Percentiles rank a stretch among this genome's conserved stretches.
phyloP scores from a whole-genome alignment of 768 basidiomycete genomes.

The Cyathus striatus region DNA sequence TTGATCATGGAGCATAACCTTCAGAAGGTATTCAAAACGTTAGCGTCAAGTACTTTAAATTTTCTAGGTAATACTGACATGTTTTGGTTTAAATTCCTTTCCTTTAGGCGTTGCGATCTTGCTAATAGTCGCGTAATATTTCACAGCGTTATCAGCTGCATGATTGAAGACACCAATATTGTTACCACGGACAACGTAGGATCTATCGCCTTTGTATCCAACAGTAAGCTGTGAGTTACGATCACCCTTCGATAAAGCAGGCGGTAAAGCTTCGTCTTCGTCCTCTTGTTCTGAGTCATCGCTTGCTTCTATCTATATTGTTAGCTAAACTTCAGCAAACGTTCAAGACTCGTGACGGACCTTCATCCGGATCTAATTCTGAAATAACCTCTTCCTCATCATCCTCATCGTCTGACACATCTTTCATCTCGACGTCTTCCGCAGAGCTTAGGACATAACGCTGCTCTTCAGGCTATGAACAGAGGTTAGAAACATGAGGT shows the following conservation, averaged over 20 bases:
- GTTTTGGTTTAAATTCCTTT: conserved; percentile 77
- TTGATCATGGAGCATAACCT: conserved; percentile 97
- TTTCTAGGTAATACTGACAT: conserved; percentile 47
- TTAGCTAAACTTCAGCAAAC: conserved; percentile 1
- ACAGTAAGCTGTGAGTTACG: conserved; percentile 88
- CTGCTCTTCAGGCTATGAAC: conserved; percentile 71
- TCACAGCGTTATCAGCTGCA: conserved; percentile 61
- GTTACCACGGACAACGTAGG: conserved; percentile 88
- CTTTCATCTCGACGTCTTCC: conserved; percentile 88
- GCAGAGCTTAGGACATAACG: conserved; percentile 73
- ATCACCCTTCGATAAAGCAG: conserved; percentile 45
- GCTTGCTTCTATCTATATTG: conserved; percentile 29
- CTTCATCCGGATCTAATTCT: conserved; percentile 62
- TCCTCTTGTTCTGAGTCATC: conserved; percentile 43
- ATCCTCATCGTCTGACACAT: conserved; percentile 67
- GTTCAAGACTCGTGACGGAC: conserved; percentile 23
- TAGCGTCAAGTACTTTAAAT: neutral
- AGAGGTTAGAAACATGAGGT: conserved; percentile 1
- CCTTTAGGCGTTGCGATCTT: conserved; percentile 78
- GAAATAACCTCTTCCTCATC: conserved; percentile 75
- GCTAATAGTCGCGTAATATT: conserved; percentile 84
- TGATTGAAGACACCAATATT: conserved; percentile 90
- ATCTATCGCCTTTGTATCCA: conserved; percentile 92
- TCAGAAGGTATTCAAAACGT: conserved; percentile 7
- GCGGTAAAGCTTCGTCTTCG: conserved; percentile 35